phyloP scores from a whole-genome alignment of 257 asterid genomes.

The Gentiana straminea region DNA sequence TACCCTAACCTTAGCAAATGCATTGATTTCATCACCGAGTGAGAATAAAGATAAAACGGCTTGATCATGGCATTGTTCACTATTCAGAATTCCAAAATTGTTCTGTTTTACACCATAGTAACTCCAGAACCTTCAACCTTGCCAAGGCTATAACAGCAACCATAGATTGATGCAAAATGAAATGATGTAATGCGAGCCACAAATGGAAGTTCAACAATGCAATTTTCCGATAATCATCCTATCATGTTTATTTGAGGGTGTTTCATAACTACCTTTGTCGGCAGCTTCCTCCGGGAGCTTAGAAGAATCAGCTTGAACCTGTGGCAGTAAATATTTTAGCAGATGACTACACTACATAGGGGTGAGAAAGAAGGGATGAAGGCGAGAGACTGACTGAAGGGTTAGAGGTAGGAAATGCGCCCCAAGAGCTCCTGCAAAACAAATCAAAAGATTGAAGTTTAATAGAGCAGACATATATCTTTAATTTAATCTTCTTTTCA shows the following conservation, averaged over 20 bases:
- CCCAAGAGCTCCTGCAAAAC: constrained; percentile 61
- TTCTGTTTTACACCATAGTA: not conserved
- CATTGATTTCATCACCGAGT: too few species aligned
- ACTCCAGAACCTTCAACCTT: not conserved
- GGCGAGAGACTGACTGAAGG: constrained; percentile 31
- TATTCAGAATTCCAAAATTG: too few species aligned
- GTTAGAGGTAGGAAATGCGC: constrained; percentile 49
- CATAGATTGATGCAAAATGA: not conserved
- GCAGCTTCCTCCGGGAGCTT: constrained; percentile 25
- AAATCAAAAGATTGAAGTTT: too few species aligned
- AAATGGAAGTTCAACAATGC: not conserved
- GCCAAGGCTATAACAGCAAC: not conserved
- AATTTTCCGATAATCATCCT: not conserved
- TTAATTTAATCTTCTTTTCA: too few species aligned
- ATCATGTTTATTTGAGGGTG: not conserved
- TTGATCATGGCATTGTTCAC: too few species aligned
- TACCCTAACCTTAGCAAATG: too few species aligned
- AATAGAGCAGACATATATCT: too few species aligned
- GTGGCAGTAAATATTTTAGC: constrained; percentile 4
- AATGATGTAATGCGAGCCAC: not conserved
- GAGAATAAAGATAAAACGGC: too few species aligned
- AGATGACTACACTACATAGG: not conserved
- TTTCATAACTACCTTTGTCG: constrained; percentile 35
- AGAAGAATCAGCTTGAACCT: constrained; percentile 28
- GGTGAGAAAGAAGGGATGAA: not conserved